These are phyloP conservation scores for Cryptosporidium sp. DNA, from an alignment of 169 alveolate species.

Conservation along the genomic window DNA sequence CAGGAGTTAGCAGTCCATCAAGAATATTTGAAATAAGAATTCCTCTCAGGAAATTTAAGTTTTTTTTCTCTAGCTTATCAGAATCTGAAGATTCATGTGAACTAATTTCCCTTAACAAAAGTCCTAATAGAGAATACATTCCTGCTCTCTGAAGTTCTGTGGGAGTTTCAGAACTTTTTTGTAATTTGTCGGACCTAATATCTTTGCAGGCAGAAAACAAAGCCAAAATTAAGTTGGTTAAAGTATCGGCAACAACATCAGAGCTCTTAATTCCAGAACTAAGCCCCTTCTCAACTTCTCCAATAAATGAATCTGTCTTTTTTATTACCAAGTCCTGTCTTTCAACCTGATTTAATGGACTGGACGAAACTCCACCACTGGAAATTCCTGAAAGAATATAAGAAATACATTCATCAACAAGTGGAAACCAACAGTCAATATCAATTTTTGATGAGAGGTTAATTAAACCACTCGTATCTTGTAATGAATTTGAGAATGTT, in stretches of 20 bases:
- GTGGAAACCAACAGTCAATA: conserved; percentile 68
- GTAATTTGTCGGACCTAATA: conserved; percentile 50
- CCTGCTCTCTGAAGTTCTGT: conserved; percentile 75
- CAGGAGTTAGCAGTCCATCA: conserved; percentile 68
- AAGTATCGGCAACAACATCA: neutral
- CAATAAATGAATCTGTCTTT: neutral
- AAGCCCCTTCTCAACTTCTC: neutral
- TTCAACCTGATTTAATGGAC: neutral
- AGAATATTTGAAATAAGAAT: conserved; percentile 30
- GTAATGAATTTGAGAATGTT: neutral
- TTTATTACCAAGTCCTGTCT: neutral
- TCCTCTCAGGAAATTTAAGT: conserved; percentile 1
- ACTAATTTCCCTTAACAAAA: conserved; percentile 45
- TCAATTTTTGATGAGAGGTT: conserved; percentile 40
- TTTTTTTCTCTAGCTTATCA: neutral
- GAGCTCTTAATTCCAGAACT: neutral
- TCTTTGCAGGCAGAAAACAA: conserved; percentile 69
- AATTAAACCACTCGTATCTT: neutral
- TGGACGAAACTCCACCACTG: neutral
- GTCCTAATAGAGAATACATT: conserved; percentile 65
- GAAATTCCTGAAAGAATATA: conserved; percentile 58
- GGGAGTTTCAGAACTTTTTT: conserved; percentile 63
- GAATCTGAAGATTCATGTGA: neutral
- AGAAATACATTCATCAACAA: conserved; percentile 63
- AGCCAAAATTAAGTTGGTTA: conserved; percentile 13